Evolutionary conservation across 2,329 filamentous ascomycete species (phyloP), one percentile per base, ranked within the genome.

Genomic region (Coniochaeta sp.): DNA sequence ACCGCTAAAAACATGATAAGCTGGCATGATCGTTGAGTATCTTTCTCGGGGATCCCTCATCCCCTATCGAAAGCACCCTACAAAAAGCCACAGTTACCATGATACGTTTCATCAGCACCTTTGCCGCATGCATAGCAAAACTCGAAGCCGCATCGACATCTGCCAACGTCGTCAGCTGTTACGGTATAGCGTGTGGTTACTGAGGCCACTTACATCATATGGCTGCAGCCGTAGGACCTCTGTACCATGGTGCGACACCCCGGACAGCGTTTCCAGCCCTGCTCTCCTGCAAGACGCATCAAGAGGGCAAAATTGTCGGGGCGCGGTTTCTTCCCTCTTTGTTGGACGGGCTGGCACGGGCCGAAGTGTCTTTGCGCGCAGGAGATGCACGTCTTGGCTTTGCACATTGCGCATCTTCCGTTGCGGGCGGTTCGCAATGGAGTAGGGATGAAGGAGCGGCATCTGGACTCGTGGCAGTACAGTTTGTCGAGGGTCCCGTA

Each of bases 81-180:
- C n/a, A n/a, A n/a, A n/a, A n/a, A n/a, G n/a, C n/a, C n/a, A n/a
- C n/a, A n/a, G n/a, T n/a, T n/a, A n/a, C n/a, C n/a, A n/a, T n/a
- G n/a, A n/a, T n/a, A n/a, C n/a, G n/a, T n/a, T n/a, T n/a, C n/a
- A 32, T 56, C 56, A 1, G 52, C 53, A n/a, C 42, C 48, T 45
- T 40, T 32, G 12, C 55, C 55, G 20, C 58, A 60, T n/a, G 51
- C 49, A 31, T 58, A 60, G 30, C 56, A 60, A 27, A 54, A 60
- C n/a, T 58, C 38, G 26, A 31, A 51, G 0, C 55, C 56, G 31
- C 56, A 60, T 3, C 52, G 20, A 30, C 57, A 57, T 3, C 56
- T 59, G 24, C n/a, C 8, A 32, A 12, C 22, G 22, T n/a, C 24
- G 40, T 35, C 46, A 49, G 26, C 26, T 33, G 4, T n/a, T 12